Evolutionary conservation across 2,329 filamentous ascomycete genomes (phyloP), one percentile per base, ranked within the genome.

Genomic region (Aspergillus puulaauensis): DNA sequence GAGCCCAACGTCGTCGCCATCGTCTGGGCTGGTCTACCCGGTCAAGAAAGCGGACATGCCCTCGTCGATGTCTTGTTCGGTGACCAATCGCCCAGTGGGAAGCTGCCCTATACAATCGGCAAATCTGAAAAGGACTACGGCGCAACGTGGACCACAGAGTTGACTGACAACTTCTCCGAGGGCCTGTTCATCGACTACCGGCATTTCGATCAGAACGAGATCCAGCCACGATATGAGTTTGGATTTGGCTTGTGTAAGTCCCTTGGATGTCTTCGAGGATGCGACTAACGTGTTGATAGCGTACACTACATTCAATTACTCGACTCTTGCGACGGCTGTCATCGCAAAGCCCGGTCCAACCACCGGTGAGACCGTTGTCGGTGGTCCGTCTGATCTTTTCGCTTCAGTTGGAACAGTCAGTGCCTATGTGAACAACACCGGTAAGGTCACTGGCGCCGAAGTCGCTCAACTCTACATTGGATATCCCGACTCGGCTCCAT

Each of bases 1-100:
- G 81, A 88, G 56, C 75, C 82, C 15, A 88, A 88, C 58, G 81
- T 90, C 27, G 88, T 85, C 2, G 86, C 82, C 1, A 75, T 90
- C 33, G 76, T 90, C 1, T 85, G 85, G 66, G 86, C 84, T 2
- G 86, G 88, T 62, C 73, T 89, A 0, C 86, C 86, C 0, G 87
- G 87, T 0, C 84, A 80, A 48, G 77, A 81, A 61, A 76, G 73
- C 27, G 79, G 79, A 31, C 79, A 79, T 40, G 72, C 74, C 1
- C 69, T 82, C 12, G 75, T 71, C 4, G 79, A 81, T 35, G 70
- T 82, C 11, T 64, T 81, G 1, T 81, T 78, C 59, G 79, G 79
- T 3, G 65, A 67, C n/a, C 62, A 69, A 3, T 73, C 72, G 6
- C 79, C 79, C 1, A 76, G 70, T 0, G 86, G 86, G 2, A 83